These are phyloP conservation scores for Ophiosphaerella herpotricha DNA, from an alignment of 2,329 filamentous ascomycete genomes.

Conservation along the genomic window DNA sequence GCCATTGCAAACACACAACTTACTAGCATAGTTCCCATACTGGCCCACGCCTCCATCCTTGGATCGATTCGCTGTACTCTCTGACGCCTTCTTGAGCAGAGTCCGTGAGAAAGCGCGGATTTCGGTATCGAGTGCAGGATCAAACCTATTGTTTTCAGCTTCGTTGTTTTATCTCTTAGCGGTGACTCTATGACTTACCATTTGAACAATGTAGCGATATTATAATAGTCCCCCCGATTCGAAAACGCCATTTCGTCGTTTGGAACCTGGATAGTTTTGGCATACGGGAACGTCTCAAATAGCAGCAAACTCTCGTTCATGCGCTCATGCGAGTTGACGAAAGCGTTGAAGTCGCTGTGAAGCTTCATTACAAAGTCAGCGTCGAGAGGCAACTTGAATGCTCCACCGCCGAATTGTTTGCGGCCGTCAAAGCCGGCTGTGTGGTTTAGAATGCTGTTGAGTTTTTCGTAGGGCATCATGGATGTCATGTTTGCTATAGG, in stretches of 20 bases:
- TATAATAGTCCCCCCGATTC: constrained; percentile 42
- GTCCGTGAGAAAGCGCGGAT: constrained; percentile 31
- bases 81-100: constrained; percentile 31
- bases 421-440: constrained; percentile 40
- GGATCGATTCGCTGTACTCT: constrained; percentile 21
- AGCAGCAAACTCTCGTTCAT: constrained; percentile 35
- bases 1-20: constrained; percentile 2
- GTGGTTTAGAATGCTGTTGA: constrained; percentile 42
- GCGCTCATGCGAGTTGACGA: constrained; percentile 27
- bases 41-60: constrained; percentile 33
- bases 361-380: constrained; percentile 26
- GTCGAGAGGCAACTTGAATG: constrained; percentile 41
- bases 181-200: constrained; percentile 25
- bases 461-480: constrained; percentile 38
- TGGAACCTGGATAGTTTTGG: constrained; percentile 25
- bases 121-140: constrained; percentile 28
- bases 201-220: constrained; percentile 38
- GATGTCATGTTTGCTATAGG: constrained; percentile 29
- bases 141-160: constrained; percentile 23
- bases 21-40: constrained; percentile 42
- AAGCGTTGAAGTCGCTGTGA: constrained; percentile 30
- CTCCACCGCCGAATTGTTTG: constrained; percentile 45
- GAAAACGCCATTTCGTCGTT: constrained; percentile 33
- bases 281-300: constrained; percentile 36
- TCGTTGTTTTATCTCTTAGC: neutral